Evolutionary conservation across 164 flowering plant genomes (phyloP).

Genomic region (Brasenia schreberi): DNA sequence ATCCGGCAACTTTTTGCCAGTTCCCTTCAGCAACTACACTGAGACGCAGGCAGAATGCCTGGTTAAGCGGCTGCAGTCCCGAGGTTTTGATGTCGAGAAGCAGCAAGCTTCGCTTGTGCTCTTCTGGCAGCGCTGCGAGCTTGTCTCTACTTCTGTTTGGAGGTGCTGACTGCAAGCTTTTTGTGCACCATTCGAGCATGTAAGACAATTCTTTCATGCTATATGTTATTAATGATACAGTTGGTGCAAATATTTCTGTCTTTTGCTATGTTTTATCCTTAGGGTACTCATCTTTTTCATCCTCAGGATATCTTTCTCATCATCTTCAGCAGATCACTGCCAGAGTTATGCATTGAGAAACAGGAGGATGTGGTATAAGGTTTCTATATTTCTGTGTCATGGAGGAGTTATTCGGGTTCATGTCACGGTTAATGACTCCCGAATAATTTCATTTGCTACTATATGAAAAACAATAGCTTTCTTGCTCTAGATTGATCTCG

Average conservation of each 20-base stretch:
- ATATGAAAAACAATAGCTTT: neutral
- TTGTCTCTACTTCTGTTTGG: slow-evolving; percentile 83
- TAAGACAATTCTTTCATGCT: neutral
- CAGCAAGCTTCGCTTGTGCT: slow-evolving; percentile 65
- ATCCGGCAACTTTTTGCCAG: slow-evolving; percentile 35
- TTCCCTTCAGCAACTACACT: slow-evolving; percentile 36
- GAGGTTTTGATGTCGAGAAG: slow-evolving; percentile 86
- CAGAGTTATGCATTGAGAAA: neutral
- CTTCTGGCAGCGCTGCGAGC: slow-evolving; percentile 76
- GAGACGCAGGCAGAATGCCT: slow-evolving; percentile 80
- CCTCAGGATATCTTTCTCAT: neutral
- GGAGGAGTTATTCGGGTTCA: neutral
- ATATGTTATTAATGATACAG: neutral
- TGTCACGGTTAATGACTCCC: neutral
- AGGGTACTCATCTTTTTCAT: neutral
- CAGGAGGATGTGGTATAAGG: neutral
- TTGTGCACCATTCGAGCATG: neutral
- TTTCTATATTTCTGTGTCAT: neutral
- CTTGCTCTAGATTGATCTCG: neutral
- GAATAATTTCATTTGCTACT: neutral
- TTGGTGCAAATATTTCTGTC: neutral
- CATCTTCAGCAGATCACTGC: neutral
- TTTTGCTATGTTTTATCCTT: neutral
- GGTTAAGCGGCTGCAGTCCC: slow-evolving; percentile 48
- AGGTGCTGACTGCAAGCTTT: slow-evolving; percentile 33